A percentile compares a stretch with the other conserved stretches of the same genome.
Conservation (phyloP, 106 monocot species). For the Vanilla planifolia region DNA sequence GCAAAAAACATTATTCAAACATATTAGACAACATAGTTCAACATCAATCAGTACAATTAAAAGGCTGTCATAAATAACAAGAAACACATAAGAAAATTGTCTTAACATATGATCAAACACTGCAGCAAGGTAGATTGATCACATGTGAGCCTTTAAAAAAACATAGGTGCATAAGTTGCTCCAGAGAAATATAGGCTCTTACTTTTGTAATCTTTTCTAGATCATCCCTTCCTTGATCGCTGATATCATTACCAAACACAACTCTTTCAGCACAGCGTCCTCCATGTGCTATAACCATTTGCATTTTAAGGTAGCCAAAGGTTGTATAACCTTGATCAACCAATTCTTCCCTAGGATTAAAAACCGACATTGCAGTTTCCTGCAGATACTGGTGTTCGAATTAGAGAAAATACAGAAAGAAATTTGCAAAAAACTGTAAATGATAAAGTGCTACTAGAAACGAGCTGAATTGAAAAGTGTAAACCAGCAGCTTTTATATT, state of each 20-base stretch:
- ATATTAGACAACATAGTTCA: too few species aligned
- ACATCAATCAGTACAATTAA: too few species aligned
- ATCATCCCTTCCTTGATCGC: constrained; percentile 83
- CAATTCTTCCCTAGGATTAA: constrained; percentile 82
- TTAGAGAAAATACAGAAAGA: background rate
- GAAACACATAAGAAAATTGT: too few species aligned
- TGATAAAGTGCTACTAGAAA: background rate
- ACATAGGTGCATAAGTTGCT: too few species aligned
- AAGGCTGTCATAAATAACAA: too few species aligned
- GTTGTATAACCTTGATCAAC: constrained; percentile 86
- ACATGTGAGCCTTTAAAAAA: too few species aligned
- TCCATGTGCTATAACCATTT: constrained; percentile 95
- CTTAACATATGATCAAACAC: too few species aligned
- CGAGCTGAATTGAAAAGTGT: background rate
- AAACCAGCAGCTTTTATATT: background rate
- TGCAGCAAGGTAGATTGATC: too few species aligned
- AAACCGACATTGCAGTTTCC: constrained; percentile 89
- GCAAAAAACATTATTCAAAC: too few species aligned
- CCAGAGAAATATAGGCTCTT: constrained; percentile 11
- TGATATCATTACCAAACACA: constrained; percentile 76
- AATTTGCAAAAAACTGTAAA: background rate
- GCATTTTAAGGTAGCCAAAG: constrained; percentile 94
- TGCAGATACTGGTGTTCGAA: constrained; percentile 5
- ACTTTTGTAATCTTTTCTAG: constrained; percentile 84
- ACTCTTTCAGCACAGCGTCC: constrained; percentile 81